Base-by-base conservation (phyloP, 2,329 filamentous ascomycete species). In the Xylaria sp. region DNA sequence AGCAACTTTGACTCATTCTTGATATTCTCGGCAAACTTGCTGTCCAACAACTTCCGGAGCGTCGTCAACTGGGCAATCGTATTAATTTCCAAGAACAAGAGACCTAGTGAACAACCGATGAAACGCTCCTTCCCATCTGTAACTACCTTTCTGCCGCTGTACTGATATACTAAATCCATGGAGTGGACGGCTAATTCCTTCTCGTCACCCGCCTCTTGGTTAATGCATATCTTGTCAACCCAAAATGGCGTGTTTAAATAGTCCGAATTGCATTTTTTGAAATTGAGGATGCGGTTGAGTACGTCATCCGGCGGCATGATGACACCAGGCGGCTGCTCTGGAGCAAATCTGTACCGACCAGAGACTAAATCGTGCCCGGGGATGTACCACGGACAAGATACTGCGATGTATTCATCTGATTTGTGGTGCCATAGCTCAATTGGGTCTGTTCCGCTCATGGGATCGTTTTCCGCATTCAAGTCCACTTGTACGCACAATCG, bases 381-480 rank as follows among this genome's bases (percentile, higher is more conserved):
- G 54, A 63, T n/a, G 59, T 44, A 54, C 59, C 59, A 63, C 48
- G 59, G 59, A 63, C 59, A 63, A 13, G 59, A 63, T 26, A 63
- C 9, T 42, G 59, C 59, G 26, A 63, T 63, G 26, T 63, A 63
- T 42, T 63, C 59, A 28, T 63, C 48, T 38, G 59, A 63, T 15
- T 63, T 44, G 36, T 54, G 13, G 23, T 63, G 59, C n/a, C 48
- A 36, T 4, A 63, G 31, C 36, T 63, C 59, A 44, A 63, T 63
- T 44, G 59, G 48, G 23, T 20, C 48, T 54, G 48, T 54, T 23
- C 48, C 59, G 23, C 59, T 63, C 31, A 63, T 13, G 15, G 59
- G 59, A n/a, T 63, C 36, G 15, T 44, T 63, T 26, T 54, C 48
- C 9, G 48, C 23, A 40, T 28, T 54, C 59, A 56, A 54, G n/a